Percentiles rank a stretch among this genome's conserved stretches.
Conservation (phyloP, 768 basidiomycete genomes). For the Leccinum obscurum region DNA sequence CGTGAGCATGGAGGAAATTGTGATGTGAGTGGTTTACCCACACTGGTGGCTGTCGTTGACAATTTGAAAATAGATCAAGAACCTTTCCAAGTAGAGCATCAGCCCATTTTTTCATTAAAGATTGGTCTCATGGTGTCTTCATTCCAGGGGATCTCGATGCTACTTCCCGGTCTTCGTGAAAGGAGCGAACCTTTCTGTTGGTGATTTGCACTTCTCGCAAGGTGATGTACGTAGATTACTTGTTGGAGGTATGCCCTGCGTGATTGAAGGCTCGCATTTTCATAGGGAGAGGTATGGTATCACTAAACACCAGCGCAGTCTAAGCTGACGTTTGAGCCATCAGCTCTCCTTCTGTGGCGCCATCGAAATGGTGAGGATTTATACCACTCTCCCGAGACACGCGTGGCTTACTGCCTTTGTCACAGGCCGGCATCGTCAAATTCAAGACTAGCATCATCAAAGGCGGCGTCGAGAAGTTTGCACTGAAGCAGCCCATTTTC, state of each 20-base stretch:
- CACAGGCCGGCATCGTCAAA: conserved; percentile 68
- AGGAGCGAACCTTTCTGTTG: conserved; percentile 76
- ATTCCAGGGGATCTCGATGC: conserved; percentile 59
- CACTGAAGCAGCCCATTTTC: conserved; percentile 59
- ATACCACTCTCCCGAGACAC: background rate
- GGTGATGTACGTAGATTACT: conserved; percentile 51
- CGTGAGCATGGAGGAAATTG: conserved; percentile 81
- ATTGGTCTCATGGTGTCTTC: background rate
- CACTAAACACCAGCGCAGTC: background rate
- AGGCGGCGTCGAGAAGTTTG: conserved; percentile 71
- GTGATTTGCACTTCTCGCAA: conserved; percentile 79
- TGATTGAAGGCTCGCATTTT: conserved; percentile 11
- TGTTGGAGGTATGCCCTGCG: background rate
- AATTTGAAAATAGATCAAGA: conserved; percentile 58
- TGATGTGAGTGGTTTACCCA: conserved; percentile 44
- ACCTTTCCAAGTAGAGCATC: conserved; percentile 52
- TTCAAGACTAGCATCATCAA: conserved; percentile 74
- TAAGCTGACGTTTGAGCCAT: background rate
- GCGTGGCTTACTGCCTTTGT: background rate
- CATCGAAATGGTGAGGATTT: conserved; percentile 62
- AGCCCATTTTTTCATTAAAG: background rate
- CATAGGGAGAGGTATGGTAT: conserved; percentile 54
- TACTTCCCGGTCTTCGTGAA: conserved; percentile 78
- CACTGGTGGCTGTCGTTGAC: background rate
- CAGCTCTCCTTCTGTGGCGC: conserved; percentile 76